Evolutionary conservation across 768 basidiomycete genomes (phyloP), one percentile per base, ranked within the genome.

Genomic region (Mycena venus): DNA sequence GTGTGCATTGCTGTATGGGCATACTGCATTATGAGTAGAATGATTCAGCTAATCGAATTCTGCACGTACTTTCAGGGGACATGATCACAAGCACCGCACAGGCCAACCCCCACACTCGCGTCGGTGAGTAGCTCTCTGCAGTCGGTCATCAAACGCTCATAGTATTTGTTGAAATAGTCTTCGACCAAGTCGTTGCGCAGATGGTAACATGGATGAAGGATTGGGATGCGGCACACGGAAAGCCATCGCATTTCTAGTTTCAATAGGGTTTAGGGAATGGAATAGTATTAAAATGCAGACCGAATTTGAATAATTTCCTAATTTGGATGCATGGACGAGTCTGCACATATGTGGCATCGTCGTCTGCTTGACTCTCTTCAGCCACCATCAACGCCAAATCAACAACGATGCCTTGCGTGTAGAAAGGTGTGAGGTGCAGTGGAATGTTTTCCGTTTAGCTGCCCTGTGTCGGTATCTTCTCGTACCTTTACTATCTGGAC

Each of bases 61-160:
- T 36, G n/a, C 44, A 0, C 23, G n/a, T n/a, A n/a, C 56, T 32
- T 62, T n/a, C n/a, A 75, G 74, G 74, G 74, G 74, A 75, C 38
- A 75, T 75, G 74, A 75, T 75, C 36, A 75, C 74, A 23, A 62
- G 64, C 49, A 70, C 63, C 19, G 74, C 74, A 1, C 74, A 65
- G 38, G 69, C 56, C 2, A 75, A 70, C 34, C 74, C 74, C 27
- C 36, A 75, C 31, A 75, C 74, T 34, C 55, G 56, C 38, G 64
- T 75, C 34, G 74, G 72, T 73, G 38, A 68, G 66, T 63, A 19
- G 4, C 49, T 31, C 15, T 0, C 4, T 36, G 36, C 27, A 17
- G 4, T 32, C 17, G 44, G 11, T 8, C 10, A 17, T 56, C n/a
- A 6, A 55, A 44, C 34, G 25, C 31, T 63, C 34, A 63, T 14